Percentiles rank a stretch among this genome's conserved stretches.
These are phyloP conservation scores for Penicillium sp. DNA, from an alignment of 2,329 filamentous ascomycete species.

Conservation along the genomic window DNA sequence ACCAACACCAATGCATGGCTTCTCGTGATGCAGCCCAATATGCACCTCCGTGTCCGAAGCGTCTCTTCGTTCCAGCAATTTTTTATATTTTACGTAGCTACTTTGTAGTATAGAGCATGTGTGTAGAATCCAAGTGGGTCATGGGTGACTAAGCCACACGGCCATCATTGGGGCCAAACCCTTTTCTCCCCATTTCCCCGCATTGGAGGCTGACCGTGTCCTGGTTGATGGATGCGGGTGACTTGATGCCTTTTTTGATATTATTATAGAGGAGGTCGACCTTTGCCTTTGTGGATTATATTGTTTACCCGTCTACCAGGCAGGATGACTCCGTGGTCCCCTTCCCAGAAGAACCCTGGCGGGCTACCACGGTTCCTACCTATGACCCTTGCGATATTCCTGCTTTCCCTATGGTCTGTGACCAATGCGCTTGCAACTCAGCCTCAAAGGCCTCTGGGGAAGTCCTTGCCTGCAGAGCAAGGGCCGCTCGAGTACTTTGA, in stretches of 20 bases:
- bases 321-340: constrained; percentile 19
- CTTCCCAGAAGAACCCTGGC: constrained; percentile 2
- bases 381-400: constrained; percentile 23
- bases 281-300: constrained; percentile 1
- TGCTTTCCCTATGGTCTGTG: constrained; percentile 21
- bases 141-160: constrained; percentile 13
- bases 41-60: background rate
- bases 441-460: constrained; percentile 25
- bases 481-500: background rate
- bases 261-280: constrained; percentile 16
- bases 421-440: constrained; percentile 33
- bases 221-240: constrained; percentile 1
- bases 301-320: background rate
- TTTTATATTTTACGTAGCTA: background rate
- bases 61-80: background rate
- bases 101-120: background rate
- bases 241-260: background rate
- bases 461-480: constrained; percentile 4
- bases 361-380: constrained; percentile 14
- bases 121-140: background rate
- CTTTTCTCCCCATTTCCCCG: constrained; percentile 17
- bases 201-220: constrained; percentile 10
- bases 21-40: background rate
- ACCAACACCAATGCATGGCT: background rate
- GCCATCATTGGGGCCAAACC: constrained; percentile 2